Evolutionary conservation across 768 basidiomycete genomes (phyloP).

Genomic region (Leucosporidium creatinivorum): DNA sequence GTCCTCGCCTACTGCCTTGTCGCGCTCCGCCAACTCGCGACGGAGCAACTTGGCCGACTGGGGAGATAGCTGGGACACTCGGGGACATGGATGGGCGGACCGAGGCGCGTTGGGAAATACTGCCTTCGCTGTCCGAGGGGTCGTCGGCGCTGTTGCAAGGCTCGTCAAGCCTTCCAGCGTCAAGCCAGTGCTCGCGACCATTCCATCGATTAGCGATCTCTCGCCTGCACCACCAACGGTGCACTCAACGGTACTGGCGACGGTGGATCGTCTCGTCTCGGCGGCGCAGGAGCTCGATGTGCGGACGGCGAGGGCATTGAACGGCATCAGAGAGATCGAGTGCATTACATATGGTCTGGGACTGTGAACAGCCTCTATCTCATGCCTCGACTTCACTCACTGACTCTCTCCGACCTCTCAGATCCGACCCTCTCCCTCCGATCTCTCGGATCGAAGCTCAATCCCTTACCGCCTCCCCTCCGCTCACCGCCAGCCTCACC

Average conservation of each 20-base stretch:
- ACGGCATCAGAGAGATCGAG: slow-evolving; percentile 14
- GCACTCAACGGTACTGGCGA: neutral
- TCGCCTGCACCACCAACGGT: too few relatives aligned
- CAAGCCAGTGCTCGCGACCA: too few relatives aligned
- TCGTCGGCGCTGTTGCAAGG: too few relatives aligned
- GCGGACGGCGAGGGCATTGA: neutral
- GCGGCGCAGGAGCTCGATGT: slow-evolving; percentile 20
- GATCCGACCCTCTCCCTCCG: slow-evolving; percentile 15
- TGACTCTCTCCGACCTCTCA: neutral
- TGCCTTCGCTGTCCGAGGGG: too few relatives aligned
- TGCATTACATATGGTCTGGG: slow-evolving; percentile 9
- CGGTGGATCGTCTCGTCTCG: slow-evolving; percentile 2
- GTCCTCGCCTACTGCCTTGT: too few relatives aligned
- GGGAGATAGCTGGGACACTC: slow-evolving; percentile 10
- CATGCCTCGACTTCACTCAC: too few relatives aligned
- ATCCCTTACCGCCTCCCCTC: neutral
- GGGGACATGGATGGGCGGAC: neutral
- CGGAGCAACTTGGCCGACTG: neutral
- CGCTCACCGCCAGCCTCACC: neutral
- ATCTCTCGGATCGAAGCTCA: slow-evolving; percentile 12
- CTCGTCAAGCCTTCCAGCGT: too few relatives aligned
- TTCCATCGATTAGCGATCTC: too few relatives aligned
- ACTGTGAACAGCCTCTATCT: neutral
- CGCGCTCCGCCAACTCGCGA: neutral
- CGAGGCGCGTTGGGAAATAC: neutral